These are phyloP conservation scores for Hypoxylon sp. DNA, from an alignment of 2,329 filamentous ascomycete species.

Conservation along the genomic window DNA sequence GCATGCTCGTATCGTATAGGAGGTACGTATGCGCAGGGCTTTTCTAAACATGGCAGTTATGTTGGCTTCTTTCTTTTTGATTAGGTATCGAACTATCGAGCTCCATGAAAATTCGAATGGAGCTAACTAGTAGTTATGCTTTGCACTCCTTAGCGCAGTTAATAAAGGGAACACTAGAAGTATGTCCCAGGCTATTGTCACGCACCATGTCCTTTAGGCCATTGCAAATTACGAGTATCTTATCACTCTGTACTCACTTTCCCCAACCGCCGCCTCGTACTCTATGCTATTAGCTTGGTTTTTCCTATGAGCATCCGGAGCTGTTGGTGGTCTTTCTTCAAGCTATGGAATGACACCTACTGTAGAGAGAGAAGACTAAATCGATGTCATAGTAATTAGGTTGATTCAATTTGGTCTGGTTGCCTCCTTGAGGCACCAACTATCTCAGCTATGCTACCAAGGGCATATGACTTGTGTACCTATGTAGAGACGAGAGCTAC, in stretches of 20 bases:
- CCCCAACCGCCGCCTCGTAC: background rate
- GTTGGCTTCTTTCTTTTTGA: background rate
- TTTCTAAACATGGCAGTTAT: slow-evolving; percentile 1
- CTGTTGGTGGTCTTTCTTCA: background rate
- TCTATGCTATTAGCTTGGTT: background rate
- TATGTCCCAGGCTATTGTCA: background rate
- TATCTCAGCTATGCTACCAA: background rate
- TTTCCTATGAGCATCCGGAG: background rate
- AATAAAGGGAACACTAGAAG: background rate
- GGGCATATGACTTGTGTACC: background rate
- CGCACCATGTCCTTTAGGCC: too few species aligned
- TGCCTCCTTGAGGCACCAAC: background rate
- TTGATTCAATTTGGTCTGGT: background rate
- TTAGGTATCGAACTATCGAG: background rate
- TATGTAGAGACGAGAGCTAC: background rate
- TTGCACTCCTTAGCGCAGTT: background rate
- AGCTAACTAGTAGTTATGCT: background rate
- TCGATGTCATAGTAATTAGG: background rate
- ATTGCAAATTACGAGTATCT: too few species aligned
- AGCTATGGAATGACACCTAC: background rate
- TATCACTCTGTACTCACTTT: background rate
- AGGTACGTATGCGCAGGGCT: background rate
- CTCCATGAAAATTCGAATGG: background rate
- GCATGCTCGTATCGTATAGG: slow-evolving; percentile 18
- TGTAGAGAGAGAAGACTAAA: background rate